A percentile compares a stretch with the other conserved stretches of the same genome.
phyloP scores from a whole-genome alignment of 192 early-diverging fungal genomes.

The Backusella psychrophila region DNA sequence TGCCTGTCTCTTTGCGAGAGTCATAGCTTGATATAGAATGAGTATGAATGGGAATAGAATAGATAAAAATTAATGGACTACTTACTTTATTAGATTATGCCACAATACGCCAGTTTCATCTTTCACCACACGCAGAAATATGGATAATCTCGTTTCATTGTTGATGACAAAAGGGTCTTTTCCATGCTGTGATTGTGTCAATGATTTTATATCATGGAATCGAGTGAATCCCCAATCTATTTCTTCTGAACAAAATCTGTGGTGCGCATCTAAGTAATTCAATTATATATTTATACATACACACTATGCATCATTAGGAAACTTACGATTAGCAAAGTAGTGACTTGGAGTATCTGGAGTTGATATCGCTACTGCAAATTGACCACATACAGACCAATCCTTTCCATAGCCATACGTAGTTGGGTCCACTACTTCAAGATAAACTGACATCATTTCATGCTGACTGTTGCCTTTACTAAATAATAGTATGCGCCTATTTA shows the following conservation, averaged over 20 bases:
- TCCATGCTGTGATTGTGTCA: constrained; percentile 29
- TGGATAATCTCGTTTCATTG: constrained; percentile 63
- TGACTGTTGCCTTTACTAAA: constrained; percentile 88
- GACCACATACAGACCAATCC: constrained; percentile 80
- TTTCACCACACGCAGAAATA: constrained; percentile 73
- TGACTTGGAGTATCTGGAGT: constrained; percentile 67
- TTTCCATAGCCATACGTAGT: constrained; percentile 40
- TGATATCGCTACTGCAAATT: constrained; percentile 76
- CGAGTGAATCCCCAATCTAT: constrained; percentile 95
- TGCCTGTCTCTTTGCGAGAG: constrained; percentile 86
- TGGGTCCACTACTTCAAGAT: constrained; percentile 70
- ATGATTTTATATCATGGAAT: constrained; percentile 58
- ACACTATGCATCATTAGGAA: no score
- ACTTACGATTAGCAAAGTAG: constrained; percentile 47
- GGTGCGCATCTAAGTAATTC: constrained; percentile 51
- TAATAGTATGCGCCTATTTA: constrained; percentile 76
- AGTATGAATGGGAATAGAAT: no score
- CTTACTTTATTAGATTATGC: constrained; percentile 89
- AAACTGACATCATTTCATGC: constrained; percentile 72
- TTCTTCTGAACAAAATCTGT: constrained; percentile 81
- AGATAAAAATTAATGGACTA: no score
- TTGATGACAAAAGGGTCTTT: constrained; percentile 59
- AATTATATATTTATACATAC: background rate
- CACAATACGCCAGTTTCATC: constrained; percentile 92
- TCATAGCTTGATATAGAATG: constrained; percentile 59